Conservation (phyloP, 306 rosid species). For the Gillenia trifoliata region DNA sequence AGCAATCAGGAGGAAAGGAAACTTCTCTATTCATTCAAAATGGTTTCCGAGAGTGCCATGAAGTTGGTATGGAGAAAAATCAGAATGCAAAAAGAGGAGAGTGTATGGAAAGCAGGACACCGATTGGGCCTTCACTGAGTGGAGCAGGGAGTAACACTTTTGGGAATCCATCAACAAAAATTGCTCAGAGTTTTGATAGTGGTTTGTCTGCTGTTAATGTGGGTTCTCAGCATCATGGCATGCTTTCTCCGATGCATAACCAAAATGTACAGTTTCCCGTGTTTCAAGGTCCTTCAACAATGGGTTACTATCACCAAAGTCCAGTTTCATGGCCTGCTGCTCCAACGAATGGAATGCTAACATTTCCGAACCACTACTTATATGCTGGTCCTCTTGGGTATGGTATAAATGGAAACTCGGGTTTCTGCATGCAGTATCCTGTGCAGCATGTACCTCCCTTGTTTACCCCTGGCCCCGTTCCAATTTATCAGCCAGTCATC, state of each 20-base stretch:
- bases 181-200: conserved; percentile 38
- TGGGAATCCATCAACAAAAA: conserved; percentile 28
- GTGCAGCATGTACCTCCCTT: conserved; percentile 68
- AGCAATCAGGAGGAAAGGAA: conserved; percentile 67
- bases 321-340: conserved; percentile 85
- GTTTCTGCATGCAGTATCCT: conserved; percentile 72
- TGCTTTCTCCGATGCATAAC: conserved; percentile 46
- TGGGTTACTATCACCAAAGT: conserved; percentile 83
- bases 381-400: conserved; percentile 80
- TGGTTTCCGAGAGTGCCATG: conserved; percentile 46
- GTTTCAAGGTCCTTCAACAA: conserved; percentile 65
- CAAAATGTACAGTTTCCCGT: conserved; percentile 66
- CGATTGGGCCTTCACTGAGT: conserved; percentile 27
- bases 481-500: conserved; percentile 63
- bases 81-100: conserved; percentile 31
- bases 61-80: conserved; percentile 29
- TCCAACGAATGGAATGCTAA: conserved; percentile 58
- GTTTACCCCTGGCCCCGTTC: conserved; percentile 50
- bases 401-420: conserved; percentile 71
- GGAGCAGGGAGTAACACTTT: conserved; percentile 36
- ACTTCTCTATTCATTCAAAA: conserved; percentile 36
- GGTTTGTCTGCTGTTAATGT: conserved; percentile 47
- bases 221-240: conserved; percentile 60
- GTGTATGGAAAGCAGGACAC: conserved; percentile 27
- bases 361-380: conserved; percentile 61